Conservation (phyloP, 1,284 basidiomycete species). For the Cryptococcus amylolentus region DNA sequence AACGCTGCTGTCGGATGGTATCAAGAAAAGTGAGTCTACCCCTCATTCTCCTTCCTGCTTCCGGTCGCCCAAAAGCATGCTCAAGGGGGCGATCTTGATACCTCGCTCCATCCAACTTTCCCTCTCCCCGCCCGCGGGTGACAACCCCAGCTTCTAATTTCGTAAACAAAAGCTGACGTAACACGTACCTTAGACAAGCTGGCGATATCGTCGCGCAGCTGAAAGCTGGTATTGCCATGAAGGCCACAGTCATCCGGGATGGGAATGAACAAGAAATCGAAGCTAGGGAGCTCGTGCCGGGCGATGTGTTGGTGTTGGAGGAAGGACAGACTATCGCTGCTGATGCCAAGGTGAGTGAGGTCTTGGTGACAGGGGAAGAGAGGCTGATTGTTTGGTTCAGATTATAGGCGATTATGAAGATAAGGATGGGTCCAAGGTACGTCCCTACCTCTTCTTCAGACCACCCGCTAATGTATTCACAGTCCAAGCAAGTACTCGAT, state of each 20-base stretch:
- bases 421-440: conserved; percentile 48
- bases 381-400: conserved; percentile 46
- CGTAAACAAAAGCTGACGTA: conserved; percentile 1
- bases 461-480: too few species aligned
- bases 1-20: conserved; percentile 61
- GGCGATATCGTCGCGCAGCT: conserved; percentile 52
- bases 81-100: background rate
- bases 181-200: conserved; percentile 26
- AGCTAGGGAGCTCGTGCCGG: conserved; percentile 57
- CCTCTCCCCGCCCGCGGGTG: background rate
- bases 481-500: conserved; percentile 27
- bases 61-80: background rate
- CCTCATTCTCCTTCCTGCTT: conserved; percentile 1
- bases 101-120: background rate
- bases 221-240: conserved; percentile 58
- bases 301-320: conserved; percentile 54
- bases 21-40: conserved; percentile 53
- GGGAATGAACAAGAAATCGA: conserved; percentile 55
- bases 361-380: conserved; percentile 26
- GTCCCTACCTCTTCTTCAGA: conserved; percentile 1
- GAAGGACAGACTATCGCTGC: conserved; percentile 57
- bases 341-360: conserved; percentile 50
- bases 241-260: conserved; percentile 53
- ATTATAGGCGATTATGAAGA: conserved; percentile 54
- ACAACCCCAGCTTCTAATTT: background rate